Base-by-base conservation (phyloP, 495 filamentous ascomycete species). In the Penicillium angulare region DNA sequence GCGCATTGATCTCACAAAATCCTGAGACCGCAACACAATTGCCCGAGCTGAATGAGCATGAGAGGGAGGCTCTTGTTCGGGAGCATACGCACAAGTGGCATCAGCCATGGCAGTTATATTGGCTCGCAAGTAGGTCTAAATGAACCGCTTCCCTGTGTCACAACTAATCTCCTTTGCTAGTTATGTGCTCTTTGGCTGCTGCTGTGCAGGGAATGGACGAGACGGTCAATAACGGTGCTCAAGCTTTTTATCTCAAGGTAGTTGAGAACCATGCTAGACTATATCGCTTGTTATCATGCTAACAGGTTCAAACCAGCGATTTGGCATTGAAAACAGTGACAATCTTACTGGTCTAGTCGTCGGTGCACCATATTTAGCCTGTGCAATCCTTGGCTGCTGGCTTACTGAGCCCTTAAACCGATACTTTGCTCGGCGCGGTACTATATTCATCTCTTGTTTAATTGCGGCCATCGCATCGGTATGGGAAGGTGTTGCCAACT, bases 201-300 rank as follows among this genome's bases (percentile, higher is more conserved):
- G 79, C 76, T 27, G 77, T 81, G 4, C 82, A 86, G 59, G 80
- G 80, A 5, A 81, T 82, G 85, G 84, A 89, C 54, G 86, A 92
- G 62, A 89, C 87, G 0, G 87, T 88, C 50, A 86, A 88, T 57
- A 91, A 90, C 53, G 88, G 86, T 36, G 88, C 86, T 3, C 86
- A 89, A 52, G 71, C 82, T 2, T 85, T 87, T 57, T 89, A 86
- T 56, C 69, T 77, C 21, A 63, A 59, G 8, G 67, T 71, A 51
- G 40, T 26, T 22, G 18, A 31, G n/a, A 31, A 27, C 21, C 21
- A 43, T 7, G 1, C 40, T 26, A n/a, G 22, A 26, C 43, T 17
- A 8, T 13, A 20, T 24, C 22, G 5, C 2, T 29, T 32, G 9
- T 22, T 20, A 22, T 15, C 32, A 26, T 16, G 13, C 8, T n/a